phyloP scores from a whole-genome alignment of 1,139 yeast species.

The Blastobotrys ciferrii region DNA sequence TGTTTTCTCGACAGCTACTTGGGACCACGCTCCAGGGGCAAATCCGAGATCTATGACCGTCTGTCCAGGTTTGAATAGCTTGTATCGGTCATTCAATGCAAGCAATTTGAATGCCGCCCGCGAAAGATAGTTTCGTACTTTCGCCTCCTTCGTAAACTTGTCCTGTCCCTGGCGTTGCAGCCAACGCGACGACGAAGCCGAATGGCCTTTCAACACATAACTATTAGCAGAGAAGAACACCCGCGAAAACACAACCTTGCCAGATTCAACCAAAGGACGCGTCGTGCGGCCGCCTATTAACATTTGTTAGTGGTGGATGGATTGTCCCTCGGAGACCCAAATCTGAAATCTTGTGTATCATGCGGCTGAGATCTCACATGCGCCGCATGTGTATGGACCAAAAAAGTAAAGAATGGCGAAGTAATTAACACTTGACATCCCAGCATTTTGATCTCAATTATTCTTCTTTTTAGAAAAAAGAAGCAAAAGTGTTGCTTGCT shows the following conservation, averaged over 20 bases:
- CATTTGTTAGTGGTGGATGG: no score
- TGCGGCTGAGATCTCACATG: no score
- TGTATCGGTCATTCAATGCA: conserved; percentile 59
- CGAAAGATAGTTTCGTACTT: conserved; percentile 61
- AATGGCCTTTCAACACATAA: background rate
- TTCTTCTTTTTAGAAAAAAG: no score
- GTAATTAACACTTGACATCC: no score
- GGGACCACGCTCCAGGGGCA: conserved; percentile 97
- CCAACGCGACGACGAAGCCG: conserved; percentile 67
- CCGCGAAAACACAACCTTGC: background rate
- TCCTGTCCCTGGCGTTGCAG: conserved; percentile 66
- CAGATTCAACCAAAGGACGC: background rate
- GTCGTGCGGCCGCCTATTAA: background rate
- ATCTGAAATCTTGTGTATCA: no score
- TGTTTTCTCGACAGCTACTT: conserved; percentile 65
- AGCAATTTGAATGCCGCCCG: conserved; percentile 87
- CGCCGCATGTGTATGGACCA: no score
- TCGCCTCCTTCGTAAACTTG: conserved; percentile 63
- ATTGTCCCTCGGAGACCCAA: no score
- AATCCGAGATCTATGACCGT: conserved; percentile 86
- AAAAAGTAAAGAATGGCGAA: no score
- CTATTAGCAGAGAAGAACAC: background rate
- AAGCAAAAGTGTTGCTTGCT: no score
- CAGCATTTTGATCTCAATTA: no score
- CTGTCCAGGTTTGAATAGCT: conserved; percentile 52